phyloP scores from a whole-genome alignment of 257 asterid genomes.

The Cordia subcordata region DNA sequence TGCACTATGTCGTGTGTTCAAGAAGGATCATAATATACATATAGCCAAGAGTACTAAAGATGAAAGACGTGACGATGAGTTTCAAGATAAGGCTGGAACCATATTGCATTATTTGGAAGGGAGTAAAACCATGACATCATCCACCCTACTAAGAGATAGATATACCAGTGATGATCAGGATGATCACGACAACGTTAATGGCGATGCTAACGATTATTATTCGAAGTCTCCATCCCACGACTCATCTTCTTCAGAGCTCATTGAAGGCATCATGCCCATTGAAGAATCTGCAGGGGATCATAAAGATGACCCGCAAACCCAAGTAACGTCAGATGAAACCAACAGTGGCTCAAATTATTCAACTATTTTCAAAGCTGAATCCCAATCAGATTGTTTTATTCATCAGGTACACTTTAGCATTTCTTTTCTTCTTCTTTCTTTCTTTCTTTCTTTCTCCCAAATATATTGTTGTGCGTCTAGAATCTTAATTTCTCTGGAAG shows the following conservation, averaged over 20 bases:
- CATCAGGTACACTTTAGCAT: conserved; percentile 27
- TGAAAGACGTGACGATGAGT: conserved; percentile 1
- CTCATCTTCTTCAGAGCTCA: conserved; percentile 43
- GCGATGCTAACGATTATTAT: conserved; percentile 2
- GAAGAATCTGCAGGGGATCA: conserved; percentile 12
- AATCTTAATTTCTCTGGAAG: too few relatives aligned
- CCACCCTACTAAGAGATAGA: background rate
- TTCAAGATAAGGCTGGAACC: too few relatives aligned
- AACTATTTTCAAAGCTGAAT: conserved; percentile 16
- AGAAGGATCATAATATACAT: conserved; percentile 47
- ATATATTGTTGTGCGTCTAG: too few relatives aligned
- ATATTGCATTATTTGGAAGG: too few relatives aligned
- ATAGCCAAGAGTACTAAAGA: conserved; percentile 17
- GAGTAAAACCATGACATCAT: too few relatives aligned
- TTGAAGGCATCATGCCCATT: conserved; percentile 27
- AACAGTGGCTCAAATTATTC: conserved; percentile 31
- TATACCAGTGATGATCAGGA: conserved; percentile 14
- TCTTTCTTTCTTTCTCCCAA: too few relatives aligned
- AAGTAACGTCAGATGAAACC: conserved; percentile 40
- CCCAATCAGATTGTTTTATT: conserved; percentile 30
- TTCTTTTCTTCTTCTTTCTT: background rate
- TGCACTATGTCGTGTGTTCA: conserved; percentile 61
- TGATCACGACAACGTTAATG: conserved; percentile 18
- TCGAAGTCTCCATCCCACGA: conserved; percentile 30
- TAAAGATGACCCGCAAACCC: conserved; percentile 25